Conservation (phyloP, 768 basidiomycete genomes). For the Galerina marginata region DNA sequence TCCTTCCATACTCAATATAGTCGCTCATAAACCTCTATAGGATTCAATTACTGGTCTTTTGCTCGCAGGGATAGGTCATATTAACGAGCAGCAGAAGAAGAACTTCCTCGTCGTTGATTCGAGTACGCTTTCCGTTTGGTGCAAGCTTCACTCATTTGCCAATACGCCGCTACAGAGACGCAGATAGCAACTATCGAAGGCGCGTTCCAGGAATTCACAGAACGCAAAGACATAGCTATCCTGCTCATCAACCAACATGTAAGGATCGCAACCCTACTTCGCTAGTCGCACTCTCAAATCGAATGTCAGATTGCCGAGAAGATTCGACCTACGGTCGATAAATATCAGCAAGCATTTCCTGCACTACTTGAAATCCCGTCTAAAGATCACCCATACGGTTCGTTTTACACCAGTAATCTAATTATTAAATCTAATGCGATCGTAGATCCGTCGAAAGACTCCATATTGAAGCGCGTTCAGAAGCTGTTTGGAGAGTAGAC, state of each 20-base stretch:
- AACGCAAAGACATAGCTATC: constrained; percentile 94
- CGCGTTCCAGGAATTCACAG: constrained; percentile 93
- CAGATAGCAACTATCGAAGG: constrained; percentile 89
- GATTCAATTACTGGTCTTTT: constrained; percentile 97
- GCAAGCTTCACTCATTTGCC: not conserved
- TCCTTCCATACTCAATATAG: not conserved
- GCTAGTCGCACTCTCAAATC: not conserved
- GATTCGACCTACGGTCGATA: constrained; percentile 93
- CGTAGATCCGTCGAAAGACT: constrained; percentile 93
- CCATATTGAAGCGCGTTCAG: constrained; percentile 94
- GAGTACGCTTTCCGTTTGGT: constrained; percentile 61
- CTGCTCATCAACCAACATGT: constrained; percentile 99
- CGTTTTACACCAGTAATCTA: constrained; percentile 24
- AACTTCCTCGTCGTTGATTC: constrained; percentile 96
- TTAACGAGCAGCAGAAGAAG: constrained; percentile 91
- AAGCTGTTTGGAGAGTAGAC: constrained; percentile 91
- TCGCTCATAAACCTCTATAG: constrained; percentile 46
- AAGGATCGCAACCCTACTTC: constrained; percentile 29
- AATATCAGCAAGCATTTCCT: constrained; percentile 95
- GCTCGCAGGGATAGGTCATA: constrained; percentile 92
- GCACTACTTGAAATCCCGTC: constrained; percentile 97
- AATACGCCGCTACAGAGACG: constrained; percentile 66
- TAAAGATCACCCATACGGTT: constrained; percentile 98
- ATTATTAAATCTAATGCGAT: not conserved
- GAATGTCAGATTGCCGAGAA: constrained; percentile 86